Evolutionary conservation across 1,284 basidiomycete species (phyloP).

Genomic region (Papiliotrema fonsecae): DNA sequence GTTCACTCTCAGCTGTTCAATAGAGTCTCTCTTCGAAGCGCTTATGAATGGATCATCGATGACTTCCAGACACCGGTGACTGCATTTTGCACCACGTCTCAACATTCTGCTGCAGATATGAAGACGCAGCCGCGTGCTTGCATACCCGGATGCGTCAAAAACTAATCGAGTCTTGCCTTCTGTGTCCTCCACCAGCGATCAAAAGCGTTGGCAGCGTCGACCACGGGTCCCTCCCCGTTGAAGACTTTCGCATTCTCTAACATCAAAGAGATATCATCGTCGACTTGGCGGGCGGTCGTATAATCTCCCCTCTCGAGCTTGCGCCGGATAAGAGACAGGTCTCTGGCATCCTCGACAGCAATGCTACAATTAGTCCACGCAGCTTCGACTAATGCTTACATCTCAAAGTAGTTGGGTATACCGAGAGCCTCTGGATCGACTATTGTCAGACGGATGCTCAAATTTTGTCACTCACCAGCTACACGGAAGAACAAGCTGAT

Average conservation of each 20-base stretch:
- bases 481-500: constrained; percentile 75
- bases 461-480: constrained; percentile 51
- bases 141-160: too few relatives aligned
- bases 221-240: constrained; percentile 37
- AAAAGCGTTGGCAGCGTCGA: constrained; percentile 33
- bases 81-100: too few relatives aligned
- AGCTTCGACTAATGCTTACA: constrained; percentile 20
- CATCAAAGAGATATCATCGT: constrained; percentile 45
- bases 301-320: constrained; percentile 60
- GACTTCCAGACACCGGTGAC: too few relatives aligned
- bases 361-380: constrained; percentile 22
- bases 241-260: constrained; percentile 44
- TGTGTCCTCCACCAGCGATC: constrained; percentile 38
- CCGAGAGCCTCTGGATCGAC: constrained; percentile 41
- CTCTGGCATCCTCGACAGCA: constrained; percentile 66
- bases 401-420: constrained; percentile 43
- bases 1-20: too few relatives aligned
- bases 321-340: constrained; percentile 73
- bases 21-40: too few relatives aligned
- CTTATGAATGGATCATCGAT: too few relatives aligned
- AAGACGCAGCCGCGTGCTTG: too few relatives aligned
- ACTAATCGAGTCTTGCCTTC: constrained; percentile 35
- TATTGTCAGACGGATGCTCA: background rate
- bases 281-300: constrained; percentile 31
- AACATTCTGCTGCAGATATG: too few relatives aligned